phyloP scores from a whole-genome alignment of 176 grass and related monocot species.

The Chloris gayana region DNA sequence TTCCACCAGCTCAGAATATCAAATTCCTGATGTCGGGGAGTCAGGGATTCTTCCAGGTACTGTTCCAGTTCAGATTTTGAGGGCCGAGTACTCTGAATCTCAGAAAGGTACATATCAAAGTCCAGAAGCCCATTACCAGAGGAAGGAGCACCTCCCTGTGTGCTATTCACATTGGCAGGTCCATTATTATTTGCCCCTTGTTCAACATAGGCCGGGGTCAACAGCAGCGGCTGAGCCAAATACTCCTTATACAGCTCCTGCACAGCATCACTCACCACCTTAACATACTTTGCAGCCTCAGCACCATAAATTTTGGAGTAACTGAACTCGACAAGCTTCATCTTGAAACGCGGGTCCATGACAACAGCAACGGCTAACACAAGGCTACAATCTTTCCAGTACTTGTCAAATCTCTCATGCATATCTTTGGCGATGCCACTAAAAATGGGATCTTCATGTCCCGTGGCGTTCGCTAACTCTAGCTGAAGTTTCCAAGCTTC shows the following conservation, averaged over 20 bases:
- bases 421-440: constrained; percentile 74
- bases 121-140: constrained; percentile 61
- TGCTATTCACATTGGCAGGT: constrained; percentile 22
- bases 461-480: constrained; percentile 58
- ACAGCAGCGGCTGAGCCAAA: constrained; percentile 49
- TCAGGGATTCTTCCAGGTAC: constrained; percentile 78
- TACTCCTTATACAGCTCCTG: constrained; percentile 84
- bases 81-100: constrained; percentile 65
- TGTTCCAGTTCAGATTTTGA: constrained; percentile 76
- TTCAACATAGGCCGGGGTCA: constrained; percentile 53
- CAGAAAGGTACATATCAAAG: constrained; percentile 83
- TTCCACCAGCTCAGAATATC: constrained; percentile 89
- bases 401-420: constrained; percentile 92
- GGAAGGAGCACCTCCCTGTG: constrained; percentile 21
- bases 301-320: constrained; percentile 86
- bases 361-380: constrained; percentile 83
- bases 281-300: constrained; percentile 67
- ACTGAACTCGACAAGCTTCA: constrained; percentile 92
- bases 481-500: constrained; percentile 91
- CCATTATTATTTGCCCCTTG: constrained; percentile 48
- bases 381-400: constrained; percentile 91
- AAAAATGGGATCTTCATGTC: constrained; percentile 57
- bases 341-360: constrained; percentile 95
- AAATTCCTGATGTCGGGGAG: constrained; percentile 69
- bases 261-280: constrained; percentile 68